Evolutionary conservation across 139 green algal genomes (phyloP).

Genomic region (Diplosphaera chodatii): DNA sequence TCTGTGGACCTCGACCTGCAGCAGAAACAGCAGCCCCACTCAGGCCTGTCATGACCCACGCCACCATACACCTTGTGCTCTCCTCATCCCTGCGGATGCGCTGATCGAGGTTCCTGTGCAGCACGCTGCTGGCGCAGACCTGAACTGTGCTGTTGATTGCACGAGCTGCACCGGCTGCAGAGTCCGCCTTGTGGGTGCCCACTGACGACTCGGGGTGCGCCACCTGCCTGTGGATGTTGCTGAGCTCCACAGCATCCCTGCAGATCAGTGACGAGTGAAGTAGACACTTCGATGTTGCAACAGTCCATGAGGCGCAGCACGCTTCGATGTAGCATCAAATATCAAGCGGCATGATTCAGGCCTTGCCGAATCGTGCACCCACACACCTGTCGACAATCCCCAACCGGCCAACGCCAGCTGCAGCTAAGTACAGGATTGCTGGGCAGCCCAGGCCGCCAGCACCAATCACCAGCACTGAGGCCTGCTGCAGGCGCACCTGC

Average conservation of each 20-base stretch:
- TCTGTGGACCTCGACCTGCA: constrained; percentile 44
- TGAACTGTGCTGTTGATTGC: constrained; percentile 63
- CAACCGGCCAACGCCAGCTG: constrained; percentile 67
- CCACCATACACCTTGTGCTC: too few relatives aligned
- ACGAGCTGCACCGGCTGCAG: constrained; percentile 43
- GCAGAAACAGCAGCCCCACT: too few relatives aligned
- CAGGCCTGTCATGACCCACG: too few relatives aligned
- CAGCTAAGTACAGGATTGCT: constrained; percentile 78
- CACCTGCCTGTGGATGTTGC: constrained; percentile 81
- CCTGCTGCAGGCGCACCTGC: constrained; percentile 54
- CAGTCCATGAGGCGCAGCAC: too few relatives aligned
- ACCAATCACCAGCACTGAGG: constrained; percentile 75
- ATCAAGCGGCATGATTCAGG: too few relatives aligned
- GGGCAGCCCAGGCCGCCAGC: constrained; percentile 85
- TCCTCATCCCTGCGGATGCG: too few relatives aligned
- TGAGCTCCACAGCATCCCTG: constrained; percentile 72
- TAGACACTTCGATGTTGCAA: too few relatives aligned
- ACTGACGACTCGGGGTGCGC: constrained; percentile 66
- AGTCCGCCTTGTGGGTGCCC: constrained; percentile 74
- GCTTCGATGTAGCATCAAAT: too few relatives aligned
- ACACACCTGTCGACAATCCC: constrained; percentile 78
- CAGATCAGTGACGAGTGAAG: too few relatives aligned
- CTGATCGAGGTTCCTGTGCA: too few relatives aligned
- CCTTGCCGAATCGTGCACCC: too few relatives aligned
- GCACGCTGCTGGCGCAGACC: too few relatives aligned